Evolutionary conservation across 192 early-diverging fungal species (phyloP), one percentile per base, ranked within the genome.

Genomic region (Polychytrium aggregatum): DNA sequence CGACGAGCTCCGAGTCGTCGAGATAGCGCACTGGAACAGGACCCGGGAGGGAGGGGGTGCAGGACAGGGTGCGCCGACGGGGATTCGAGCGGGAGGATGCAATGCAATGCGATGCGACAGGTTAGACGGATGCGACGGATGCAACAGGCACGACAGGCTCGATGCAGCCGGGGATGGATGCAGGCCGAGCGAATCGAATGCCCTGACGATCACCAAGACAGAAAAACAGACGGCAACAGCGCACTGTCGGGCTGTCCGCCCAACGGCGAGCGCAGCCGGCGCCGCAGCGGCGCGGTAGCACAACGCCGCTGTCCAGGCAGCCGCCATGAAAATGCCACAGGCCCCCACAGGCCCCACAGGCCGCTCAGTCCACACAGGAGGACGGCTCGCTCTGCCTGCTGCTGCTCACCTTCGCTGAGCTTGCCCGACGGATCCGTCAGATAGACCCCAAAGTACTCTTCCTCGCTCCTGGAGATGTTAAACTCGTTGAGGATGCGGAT

Each of bases 401-500:
- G 13, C 18, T 4, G 30, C 40, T 24, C 29, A 51, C 49, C 37
- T 7, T 27, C 31, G 37, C 48, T 45, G 11, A 55, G 27, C 10
- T 47, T 16, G 3, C 53, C 53, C 4, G 28, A 27, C 17, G 39
- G 18, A 35, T 57, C 58, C 17, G 46, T 28, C 0, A 29, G 34
- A 50, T 34, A 60, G 1, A 60, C 31, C 24, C 39, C 58, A 40
- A 48, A 49, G 10, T 30, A 21, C 30, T 52, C 41, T 39, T 37
- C 41, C 17, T 36, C 38, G 10, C 34, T 22, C 24, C 37, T 44
- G 42, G 67, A 59, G 29, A 89, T 79, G 33, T 82, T 80, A 64
- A 90, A 90, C 46, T 87, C 85, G 48, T 75, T 71, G 33, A 87
- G 62, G 9, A 93, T 78, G 28, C 71, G 74, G 41, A 72, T 66